A percentile compares a stretch with the other conserved stretches of the same genome.
phyloP scores from a whole-genome alignment of 2,329 filamentous ascomycete genomes.

The Talaromyces marneffei region DNA sequence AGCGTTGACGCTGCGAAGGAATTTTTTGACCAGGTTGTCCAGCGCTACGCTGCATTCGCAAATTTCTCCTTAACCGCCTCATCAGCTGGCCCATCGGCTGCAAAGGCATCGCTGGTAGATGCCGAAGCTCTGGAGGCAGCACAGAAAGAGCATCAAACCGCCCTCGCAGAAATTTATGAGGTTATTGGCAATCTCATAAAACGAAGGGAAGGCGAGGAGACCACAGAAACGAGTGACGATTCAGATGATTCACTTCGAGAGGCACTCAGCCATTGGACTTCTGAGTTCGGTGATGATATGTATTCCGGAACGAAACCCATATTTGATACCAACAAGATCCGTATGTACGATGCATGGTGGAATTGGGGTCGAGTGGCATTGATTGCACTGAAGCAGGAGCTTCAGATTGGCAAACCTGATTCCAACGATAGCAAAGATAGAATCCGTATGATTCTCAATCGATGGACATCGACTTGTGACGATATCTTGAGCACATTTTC shows the following conservation, averaged over 20 bases:
- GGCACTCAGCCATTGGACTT: constrained; percentile 89
- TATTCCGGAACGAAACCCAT: constrained; percentile 88
- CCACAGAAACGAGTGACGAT: constrained; percentile 55
- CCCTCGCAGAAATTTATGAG: constrained; percentile 98
- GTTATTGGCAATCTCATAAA: constrained; percentile 92
- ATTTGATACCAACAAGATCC: constrained; percentile 88
- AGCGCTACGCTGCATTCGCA: constrained; percentile 80
- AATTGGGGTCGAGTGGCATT: constrained; percentile 98
- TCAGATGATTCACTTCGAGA: constrained; percentile 86
- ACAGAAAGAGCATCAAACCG: constrained; percentile 88
- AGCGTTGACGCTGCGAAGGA: constrained; percentile 87
- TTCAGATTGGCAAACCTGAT: constrained; percentile 91
- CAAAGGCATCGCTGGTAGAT: constrained; percentile 71
- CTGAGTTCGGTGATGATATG: constrained; percentile 95
- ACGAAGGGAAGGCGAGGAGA: constrained; percentile 91
- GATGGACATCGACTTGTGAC: constrained; percentile 41
- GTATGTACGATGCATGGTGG: constrained; percentile 97
- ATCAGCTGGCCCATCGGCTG: constrained; percentile 60
- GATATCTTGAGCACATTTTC: not conserved
- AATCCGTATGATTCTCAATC: constrained; percentile 94
- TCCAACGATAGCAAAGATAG: constrained; percentile 94
- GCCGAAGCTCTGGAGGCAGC: constrained; percentile 92
- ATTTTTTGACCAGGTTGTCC: constrained; percentile 78
- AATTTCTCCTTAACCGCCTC: constrained; percentile 69
- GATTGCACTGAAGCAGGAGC: constrained; percentile 97